Base-by-base conservation (phyloP, 257 asterid genomes). In the Knoxia roxburghii region DNA sequence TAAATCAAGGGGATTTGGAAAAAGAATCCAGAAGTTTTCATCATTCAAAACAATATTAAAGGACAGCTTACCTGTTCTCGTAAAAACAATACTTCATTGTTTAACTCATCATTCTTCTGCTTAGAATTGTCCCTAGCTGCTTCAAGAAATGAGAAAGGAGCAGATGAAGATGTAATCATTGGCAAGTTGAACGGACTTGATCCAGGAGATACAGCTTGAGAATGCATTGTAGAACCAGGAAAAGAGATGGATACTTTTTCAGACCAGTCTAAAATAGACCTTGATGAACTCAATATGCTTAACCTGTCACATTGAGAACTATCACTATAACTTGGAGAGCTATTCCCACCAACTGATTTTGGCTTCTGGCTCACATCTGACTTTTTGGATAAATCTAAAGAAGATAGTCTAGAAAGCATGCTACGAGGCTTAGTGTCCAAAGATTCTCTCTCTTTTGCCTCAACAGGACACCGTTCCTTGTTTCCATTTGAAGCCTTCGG, bases 1-100 rank as follows among this genome's bases (percentile, higher is more conserved):
- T 0, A 27, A 23, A 26, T 10, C 17, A 26, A 27, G 18, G 13
- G n/a, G 30, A n/a, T n/a, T n/a, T n/a, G n/a, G n/a, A n/a, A n/a
- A n/a, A n/a, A n/a, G n/a, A n/a, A n/a, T n/a, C n/a, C n/a, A n/a
- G n/a, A n/a, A n/a, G n/a, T 37, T 37, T 20, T 59, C 12, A 0
- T 18, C 56, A 50, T 33, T 2, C 12, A 5, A 49, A 30, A 18
- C 49, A 11, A 39, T 51, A 30, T 26, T 58, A 50, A 29, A 15
- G 1, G 55, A 62, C 21, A 12, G n/a, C 70, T 72, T 76, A 87
- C 95, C 88, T 81, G 95, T 68, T 85, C 86, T 73, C 76, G 82
- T 50, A 85, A 71, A 49, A 81, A 64, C 21, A 82, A 78, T 67
- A 87, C 75, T 76, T 87, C 95, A 54, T 80, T 78, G 35, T 57